phyloP scores from a whole-genome alignment of 768 basidiomycete species.

The Mycena latifolia region DNA sequence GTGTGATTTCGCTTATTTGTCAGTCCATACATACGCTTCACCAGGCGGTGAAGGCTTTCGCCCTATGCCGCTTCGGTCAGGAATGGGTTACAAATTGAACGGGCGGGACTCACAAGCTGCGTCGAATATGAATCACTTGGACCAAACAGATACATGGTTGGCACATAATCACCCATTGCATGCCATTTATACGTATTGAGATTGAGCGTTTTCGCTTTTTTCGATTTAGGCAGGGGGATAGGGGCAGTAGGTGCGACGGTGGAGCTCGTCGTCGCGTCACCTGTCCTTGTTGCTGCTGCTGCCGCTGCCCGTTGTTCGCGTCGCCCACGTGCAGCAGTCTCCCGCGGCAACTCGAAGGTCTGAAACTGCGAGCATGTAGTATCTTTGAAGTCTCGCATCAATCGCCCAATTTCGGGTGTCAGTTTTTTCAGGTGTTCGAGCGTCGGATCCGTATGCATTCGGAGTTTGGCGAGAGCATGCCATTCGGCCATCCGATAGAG shows the following conservation, averaged over 20 bases:
- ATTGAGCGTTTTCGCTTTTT: slow-evolving; percentile 38
- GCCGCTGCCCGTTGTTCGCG: slow-evolving; percentile 16
- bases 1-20: slow-evolving; percentile 50
- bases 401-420: slow-evolving; percentile 40
- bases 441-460: slow-evolving; percentile 48
- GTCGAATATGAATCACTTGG: slow-evolving; percentile 42
- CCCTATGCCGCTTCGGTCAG: slow-evolving; percentile 45
- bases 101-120: slow-evolving; percentile 27
- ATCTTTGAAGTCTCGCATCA: slow-evolving; percentile 42
- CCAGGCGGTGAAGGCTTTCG: no score
- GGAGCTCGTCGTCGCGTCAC: no score
- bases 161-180: slow-evolving; percentile 38
- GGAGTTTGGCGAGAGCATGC: slow-evolving; percentile 53
- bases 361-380: slow-evolving; percentile 38
- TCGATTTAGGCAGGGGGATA: neutral
- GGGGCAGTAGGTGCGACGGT: neutral
- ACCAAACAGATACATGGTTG: slow-evolving; percentile 37
- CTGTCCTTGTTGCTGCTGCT: neutral
- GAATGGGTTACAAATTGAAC: no score
- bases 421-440: slow-evolving; percentile 37
- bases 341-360: slow-evolving; percentile 45
- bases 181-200: slow-evolving; percentile 46
- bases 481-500: slow-evolving; percentile 46
- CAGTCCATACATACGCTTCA: slow-evolving; percentile 51
- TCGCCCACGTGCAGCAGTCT: slow-evolving; percentile 36